Percentiles rank a stretch among this genome's conserved stretches.
phyloP scores from a whole-genome alignment of 768 basidiomycete species.

The Xanthoconium stramineum region DNA sequence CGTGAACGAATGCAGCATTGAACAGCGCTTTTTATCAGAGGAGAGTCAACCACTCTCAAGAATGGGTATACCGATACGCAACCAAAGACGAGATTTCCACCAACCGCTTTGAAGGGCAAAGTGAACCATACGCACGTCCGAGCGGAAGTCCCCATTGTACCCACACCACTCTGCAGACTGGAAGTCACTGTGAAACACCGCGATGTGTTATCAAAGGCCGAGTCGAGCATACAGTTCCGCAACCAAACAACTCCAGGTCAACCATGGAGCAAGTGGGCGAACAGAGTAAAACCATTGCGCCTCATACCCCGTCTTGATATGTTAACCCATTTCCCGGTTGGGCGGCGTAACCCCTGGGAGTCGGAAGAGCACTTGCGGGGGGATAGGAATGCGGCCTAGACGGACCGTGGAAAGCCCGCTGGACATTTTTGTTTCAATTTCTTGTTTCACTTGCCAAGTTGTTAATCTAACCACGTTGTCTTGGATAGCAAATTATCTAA shows the following conservation, averaged over 20 bases:
- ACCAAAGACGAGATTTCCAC: conserved; percentile 29
- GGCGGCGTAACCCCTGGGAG: background rate
- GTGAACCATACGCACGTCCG: conserved; percentile 7
- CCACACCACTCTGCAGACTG: background rate
- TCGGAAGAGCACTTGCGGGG: conserved; percentile 3
- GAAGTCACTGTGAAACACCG: background rate
- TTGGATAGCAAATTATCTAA: conserved; percentile 26
- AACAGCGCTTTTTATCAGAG: conserved; percentile 20
- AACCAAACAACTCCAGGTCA: background rate
- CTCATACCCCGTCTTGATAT: background rate
- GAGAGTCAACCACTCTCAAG: conserved; percentile 3
- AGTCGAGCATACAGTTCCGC: conserved; percentile 2
- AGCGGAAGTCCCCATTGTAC: background rate
- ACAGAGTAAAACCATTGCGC: background rate
- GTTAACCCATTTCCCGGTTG: background rate
- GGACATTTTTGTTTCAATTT: conserved; percentile 1
- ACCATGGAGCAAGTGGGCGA: background rate
- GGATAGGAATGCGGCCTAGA: background rate
- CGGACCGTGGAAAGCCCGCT: conserved; percentile 1
- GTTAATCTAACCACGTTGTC: conserved; percentile 12
- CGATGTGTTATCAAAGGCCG: conserved; percentile 8
- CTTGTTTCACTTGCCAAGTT: conserved; percentile 4
- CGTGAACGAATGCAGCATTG: conserved; percentile 10
- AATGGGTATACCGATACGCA: conserved; percentile 32
- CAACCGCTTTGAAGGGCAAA: conserved; percentile 24